A percentile compares a stretch with the other conserved stretches of the same genome.
Conservation (phyloP, 2,329 filamentous ascomycete genomes). For the Fusarium tanahbumbuense region DNA sequence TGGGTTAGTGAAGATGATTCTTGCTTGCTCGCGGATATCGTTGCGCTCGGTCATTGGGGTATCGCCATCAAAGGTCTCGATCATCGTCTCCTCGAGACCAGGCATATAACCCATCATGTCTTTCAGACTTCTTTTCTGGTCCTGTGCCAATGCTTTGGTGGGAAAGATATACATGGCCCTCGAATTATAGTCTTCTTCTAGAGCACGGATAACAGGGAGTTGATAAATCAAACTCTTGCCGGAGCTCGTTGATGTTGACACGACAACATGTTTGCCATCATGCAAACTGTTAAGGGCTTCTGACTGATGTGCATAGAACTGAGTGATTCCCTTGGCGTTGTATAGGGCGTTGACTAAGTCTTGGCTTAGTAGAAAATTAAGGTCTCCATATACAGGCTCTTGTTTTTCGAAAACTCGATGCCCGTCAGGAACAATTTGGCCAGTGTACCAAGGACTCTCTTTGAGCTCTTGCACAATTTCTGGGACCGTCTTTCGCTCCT, state of each 20-base stretch:
- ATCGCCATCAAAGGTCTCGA: slow-evolving; percentile 97
- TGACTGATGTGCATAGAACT: slow-evolving; percentile 90
- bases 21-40: slow-evolving; percentile 84
- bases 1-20: slow-evolving; percentile 96
- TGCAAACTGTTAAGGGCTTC: slow-evolving; percentile 92
- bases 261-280: slow-evolving; percentile 86
- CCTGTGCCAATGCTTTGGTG: slow-evolving; percentile 95
- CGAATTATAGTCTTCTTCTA: slow-evolving; percentile 81
- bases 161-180: slow-evolving; percentile 98
- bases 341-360: slow-evolving; percentile 95
- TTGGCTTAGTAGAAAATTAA: slow-evolving; percentile 89
- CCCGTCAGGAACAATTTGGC: slow-evolving; percentile 92
- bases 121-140: slow-evolving; percentile 88
- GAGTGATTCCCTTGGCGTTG: slow-evolving; percentile 87
- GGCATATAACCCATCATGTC: slow-evolving; percentile 86
- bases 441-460: slow-evolving; percentile 85
- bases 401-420: slow-evolving; percentile 92
- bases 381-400: slow-evolving; percentile 81
- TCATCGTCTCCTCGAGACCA: slow-evolving; percentile 77
- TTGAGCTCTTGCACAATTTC: slow-evolving; percentile 90
- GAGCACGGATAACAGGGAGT: slow-evolving; percentile 85
- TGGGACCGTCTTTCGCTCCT: slow-evolving; percentile 80
- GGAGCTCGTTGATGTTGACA: slow-evolving; percentile 94
- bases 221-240: slow-evolving; percentile 99
- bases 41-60: slow-evolving; percentile 85